These are phyloP conservation scores for Termitomyces titanicus DNA, from an alignment of 768 basidiomycete genomes.

Conservation along the genomic window DNA sequence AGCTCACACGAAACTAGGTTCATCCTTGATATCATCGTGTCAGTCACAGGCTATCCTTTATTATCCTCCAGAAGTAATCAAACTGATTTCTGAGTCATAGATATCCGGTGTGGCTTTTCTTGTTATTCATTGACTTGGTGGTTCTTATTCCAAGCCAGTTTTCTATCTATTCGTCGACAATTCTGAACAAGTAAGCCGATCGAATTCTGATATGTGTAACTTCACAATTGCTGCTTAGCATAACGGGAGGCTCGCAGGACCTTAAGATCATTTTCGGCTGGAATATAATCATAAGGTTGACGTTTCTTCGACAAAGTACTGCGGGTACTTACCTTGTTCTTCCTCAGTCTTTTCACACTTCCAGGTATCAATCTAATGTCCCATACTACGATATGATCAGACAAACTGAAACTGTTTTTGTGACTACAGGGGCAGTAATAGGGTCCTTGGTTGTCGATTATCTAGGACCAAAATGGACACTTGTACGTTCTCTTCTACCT, in stretches of 20 bases:
- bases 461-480: slow-evolving; percentile 69
- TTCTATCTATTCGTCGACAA: slow-evolving; percentile 72
- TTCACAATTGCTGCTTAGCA: slow-evolving; percentile 27
- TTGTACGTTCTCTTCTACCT: slow-evolving; percentile 36
- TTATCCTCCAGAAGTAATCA: neutral
- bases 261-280: slow-evolving; percentile 73
- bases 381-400: too few species aligned
- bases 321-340: neutral
- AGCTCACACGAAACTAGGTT: slow-evolving; percentile 36
- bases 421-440: slow-evolving; percentile 44
- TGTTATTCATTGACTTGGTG: neutral
- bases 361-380: slow-evolving; percentile 20
- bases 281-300: slow-evolving; percentile 79
- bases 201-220: neutral
- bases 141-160: slow-evolving; percentile 40
- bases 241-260: slow-evolving; percentile 50
- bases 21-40: slow-evolving; percentile 78
- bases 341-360: slow-evolving; percentile 32
- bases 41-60: slow-evolving; percentile 18
- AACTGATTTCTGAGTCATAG: slow-evolving; percentile 22
- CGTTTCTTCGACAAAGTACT: too few species aligned
- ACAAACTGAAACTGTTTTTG: neutral
- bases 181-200: slow-evolving; percentile 53
- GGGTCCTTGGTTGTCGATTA: slow-evolving; percentile 75
- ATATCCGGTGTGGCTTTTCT: slow-evolving; percentile 49